Base-by-base conservation (phyloP, 257 asterid genomes). In the Ballota nigra region DNA sequence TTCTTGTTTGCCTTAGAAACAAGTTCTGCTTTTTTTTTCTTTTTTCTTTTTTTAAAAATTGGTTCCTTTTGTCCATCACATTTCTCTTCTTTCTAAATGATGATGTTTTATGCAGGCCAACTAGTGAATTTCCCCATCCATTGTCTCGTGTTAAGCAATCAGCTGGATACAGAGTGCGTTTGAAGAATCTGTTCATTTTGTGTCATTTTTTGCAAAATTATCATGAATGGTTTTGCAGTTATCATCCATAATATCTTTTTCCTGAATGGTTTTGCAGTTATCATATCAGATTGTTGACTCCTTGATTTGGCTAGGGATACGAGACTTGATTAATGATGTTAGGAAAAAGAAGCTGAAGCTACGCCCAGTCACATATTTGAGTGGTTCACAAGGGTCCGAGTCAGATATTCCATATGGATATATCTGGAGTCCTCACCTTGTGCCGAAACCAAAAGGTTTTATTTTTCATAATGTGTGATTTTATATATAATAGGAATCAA, bases 391-490 rank as follows among this genome's bases (percentile, higher is more conserved):
- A 72, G 95, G 87, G 56, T 87, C 93, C 33, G 98, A 84, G 80
- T 78, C 91, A 19, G 88, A 94, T 71, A 83, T 91, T 70, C 97
- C 99, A 10, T 87, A 89, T 79, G 97, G 96, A 69, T 94, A 94
- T 76, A 94, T 94, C 60, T 94, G 99, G 97, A 94, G 99, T 79
- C 99, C 99, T 74, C 97, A 94, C 76, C 97, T 94, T 73, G 99
- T 94, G 66, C 96, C 99, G 34, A 94, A 94, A 79, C 97, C 97
- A 71, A 94, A 94, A 94, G 99, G 99, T 94, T 34, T 75, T 74
- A 63, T 49, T 82, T 70, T 43, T 61, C 74, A 28, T 72, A 52
- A 29, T 15, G 28, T 29, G 26, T 53, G 61, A 8, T 76, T 31
- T 40, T 56, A 8, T 65, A 28, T 29, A 40, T 41, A 34, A 33